Base-by-base conservation (phyloP, 805 yeast species). In the Candida yuanshanica region DNA sequence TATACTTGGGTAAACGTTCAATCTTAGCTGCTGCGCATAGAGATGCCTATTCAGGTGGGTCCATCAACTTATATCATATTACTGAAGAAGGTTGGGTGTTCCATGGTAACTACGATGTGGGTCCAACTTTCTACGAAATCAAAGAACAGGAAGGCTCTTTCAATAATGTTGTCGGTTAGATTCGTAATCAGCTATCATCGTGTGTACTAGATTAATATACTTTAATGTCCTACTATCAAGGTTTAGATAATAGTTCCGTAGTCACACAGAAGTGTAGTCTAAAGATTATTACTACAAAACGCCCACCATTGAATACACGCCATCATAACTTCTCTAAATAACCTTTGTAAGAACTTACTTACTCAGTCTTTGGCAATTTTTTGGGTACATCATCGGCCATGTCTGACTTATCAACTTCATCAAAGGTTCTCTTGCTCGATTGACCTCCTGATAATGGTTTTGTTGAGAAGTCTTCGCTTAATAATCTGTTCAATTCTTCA, bases 41-140 rank as follows among this genome's bases (percentile, higher is more conserved):
- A 75, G 99, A 93, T 65, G 99, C 98, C 6, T 93, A 72, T 66
- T 88, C 96, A 44, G 99, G 99, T 73, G 98, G 98, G 53, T 86
- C 96, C 2, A 79, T 91, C 50, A 93, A 93, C 63, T 69, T 93
- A 56, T 93, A 81, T 64, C 98, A 93, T 61, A 91, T 93, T 45
- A 83, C 93, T 23, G 96, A 89, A 66, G 62, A 77, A 39, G 99
- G 99, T 38, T 93, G 99, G 99, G 75, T 75, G 27, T 93, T 77
- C 70, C 97, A 93, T 60, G 99, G 99, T 50, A 93, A 93, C 64
- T 82, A 82, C 66, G 90, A 90, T 61, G 95, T 89, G 49, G 96
- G 95, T 46, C 79, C 84, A 35, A 72, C 85, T 42, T 86, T 93
- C 70, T 91, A 96, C 91, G 91, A 86, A 56, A 77, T 85, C 54